phyloP scores from a whole-genome alignment of 1,139 yeast genomes.

The Geotrichum bryndzae region DNA sequence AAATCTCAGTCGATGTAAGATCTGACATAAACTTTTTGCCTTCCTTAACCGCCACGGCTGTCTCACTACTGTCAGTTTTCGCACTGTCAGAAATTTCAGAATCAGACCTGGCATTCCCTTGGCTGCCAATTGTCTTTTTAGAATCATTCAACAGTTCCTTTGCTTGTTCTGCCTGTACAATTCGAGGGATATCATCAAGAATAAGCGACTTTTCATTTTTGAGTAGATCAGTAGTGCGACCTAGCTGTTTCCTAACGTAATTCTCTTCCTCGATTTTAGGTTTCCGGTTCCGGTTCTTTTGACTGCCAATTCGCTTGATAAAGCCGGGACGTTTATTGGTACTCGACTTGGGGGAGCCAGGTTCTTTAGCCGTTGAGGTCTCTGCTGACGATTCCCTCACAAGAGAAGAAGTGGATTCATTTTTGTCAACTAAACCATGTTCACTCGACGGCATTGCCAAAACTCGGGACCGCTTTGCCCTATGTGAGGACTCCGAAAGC shows the following conservation, averaged over 20 bases:
- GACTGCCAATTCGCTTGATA: slow-evolving; percentile 14
- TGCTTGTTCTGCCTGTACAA: slow-evolving; percentile 96
- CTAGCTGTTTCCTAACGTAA: slow-evolving; percentile 33
- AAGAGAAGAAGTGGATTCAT: slow-evolving; percentile 22
- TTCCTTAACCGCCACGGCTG: not conserved
- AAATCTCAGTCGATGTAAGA: slow-evolving; percentile 53
- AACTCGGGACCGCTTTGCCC: slow-evolving; percentile 52
- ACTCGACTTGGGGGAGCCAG: not conserved
- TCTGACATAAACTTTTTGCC: slow-evolving; percentile 57
- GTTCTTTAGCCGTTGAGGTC: not conserved
- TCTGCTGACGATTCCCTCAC: slow-evolving; percentile 1
- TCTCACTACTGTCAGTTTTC: slow-evolving; percentile 23
- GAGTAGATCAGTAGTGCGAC: slow-evolving; percentile 59
- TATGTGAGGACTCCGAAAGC: slow-evolving; percentile 51
- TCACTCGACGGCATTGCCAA: slow-evolving; percentile 42
- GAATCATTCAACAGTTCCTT: slow-evolving; percentile 50
- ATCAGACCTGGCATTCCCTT: slow-evolving; percentile 3
- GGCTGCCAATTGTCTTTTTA: not conserved
- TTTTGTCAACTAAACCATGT: slow-evolving; percentile 26
- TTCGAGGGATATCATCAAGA: slow-evolving; percentile 91
- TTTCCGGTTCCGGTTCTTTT: slow-evolving; percentile 14
- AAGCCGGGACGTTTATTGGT: slow-evolving; percentile 10
- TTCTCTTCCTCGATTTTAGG: slow-evolving; percentile 42
- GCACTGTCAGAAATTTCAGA: slow-evolving; percentile 17
- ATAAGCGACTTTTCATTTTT: slow-evolving; percentile 82